phyloP scores from a whole-genome alignment of 805 yeast species.

The Candida silvicultrix region DNA sequence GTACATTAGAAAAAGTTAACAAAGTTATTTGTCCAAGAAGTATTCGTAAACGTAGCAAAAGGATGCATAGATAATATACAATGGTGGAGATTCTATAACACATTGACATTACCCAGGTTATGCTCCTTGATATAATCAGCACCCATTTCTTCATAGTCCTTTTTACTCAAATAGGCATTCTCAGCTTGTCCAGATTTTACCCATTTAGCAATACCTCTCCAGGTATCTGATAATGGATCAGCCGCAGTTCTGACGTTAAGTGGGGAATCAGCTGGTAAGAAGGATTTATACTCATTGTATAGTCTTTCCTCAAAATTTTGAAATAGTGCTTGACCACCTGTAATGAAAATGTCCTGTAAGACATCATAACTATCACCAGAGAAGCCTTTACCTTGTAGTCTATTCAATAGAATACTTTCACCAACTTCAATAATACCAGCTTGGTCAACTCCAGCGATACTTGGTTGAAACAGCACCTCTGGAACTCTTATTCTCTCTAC shows the following conservation, averaged over 20 bases:
- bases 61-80: no score
- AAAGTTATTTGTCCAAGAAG: no score
- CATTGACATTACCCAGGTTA: conserved; percentile 53
- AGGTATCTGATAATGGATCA: conserved; percentile 74
- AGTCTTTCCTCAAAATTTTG: conserved; percentile 64
- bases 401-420: conserved; percentile 55
- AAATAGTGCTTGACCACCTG: conserved; percentile 78
- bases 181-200: conserved; percentile 41
- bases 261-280: conserved; percentile 63
- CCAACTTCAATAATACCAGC: conserved; percentile 85
- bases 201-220: conserved; percentile 94
- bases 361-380: conserved; percentile 48
- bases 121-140: conserved; percentile 86
- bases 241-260: conserved; percentile 56
- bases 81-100: no score
- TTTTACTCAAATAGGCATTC: conserved; percentile 47
- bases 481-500: conserved; percentile 90
- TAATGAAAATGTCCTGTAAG: conserved; percentile 64
- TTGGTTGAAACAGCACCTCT: conserved; percentile 87
- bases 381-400: conserved; percentile 51
- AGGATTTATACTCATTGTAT: conserved; percentile 57
- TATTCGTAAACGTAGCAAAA: background rate
- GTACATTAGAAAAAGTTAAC: background rate
- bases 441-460: conserved; percentile 91
- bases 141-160: conserved; percentile 86